Conservation (phyloP, 495 filamentous ascomycete genomes). For the Mytilinidion resinicola region DNA sequence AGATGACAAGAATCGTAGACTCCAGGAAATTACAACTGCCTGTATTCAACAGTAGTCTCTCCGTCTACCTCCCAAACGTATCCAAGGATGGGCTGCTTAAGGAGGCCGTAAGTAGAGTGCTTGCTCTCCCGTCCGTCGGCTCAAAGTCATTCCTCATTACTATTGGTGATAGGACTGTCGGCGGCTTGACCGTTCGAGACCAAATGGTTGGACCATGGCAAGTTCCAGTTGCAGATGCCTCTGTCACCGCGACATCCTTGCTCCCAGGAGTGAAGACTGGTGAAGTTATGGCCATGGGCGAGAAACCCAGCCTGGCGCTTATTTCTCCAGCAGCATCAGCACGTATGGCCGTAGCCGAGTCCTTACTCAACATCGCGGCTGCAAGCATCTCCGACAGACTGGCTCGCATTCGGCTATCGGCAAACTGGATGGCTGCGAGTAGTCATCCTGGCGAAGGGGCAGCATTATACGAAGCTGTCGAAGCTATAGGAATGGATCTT, state of each 20-base stretch:
- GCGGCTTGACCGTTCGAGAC: constrained; percentile 79
- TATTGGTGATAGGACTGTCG: constrained; percentile 87
- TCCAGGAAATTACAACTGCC: constrained; percentile 64
- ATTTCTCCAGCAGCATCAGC: constrained; percentile 92
- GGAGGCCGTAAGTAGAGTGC: constrained; percentile 72
- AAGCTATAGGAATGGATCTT: constrained; percentile 86
- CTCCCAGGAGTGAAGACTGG: constrained; percentile 66
- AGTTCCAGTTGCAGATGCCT: constrained; percentile 87
- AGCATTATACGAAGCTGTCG: constrained; percentile 87
- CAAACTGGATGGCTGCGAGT: constrained; percentile 98
- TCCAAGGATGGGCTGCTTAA: constrained; percentile 60
- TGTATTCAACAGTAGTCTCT: constrained; percentile 63
- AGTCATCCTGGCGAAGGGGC: constrained; percentile 92
- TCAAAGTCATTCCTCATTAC: constrained; percentile 97
- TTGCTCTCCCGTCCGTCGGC: constrained; percentile 79
- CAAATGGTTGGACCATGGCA: constrained; percentile 98
- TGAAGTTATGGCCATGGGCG: constrained; percentile 96
- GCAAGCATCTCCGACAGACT: constrained; percentile 74
- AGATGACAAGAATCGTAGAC: constrained; percentile 71
- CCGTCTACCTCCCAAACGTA: constrained; percentile 55
- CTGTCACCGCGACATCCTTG: constrained; percentile 81
- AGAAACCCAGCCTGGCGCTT: constrained; percentile 83
- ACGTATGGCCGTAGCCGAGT: constrained; percentile 93
- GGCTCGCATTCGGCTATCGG: constrained; percentile 74
- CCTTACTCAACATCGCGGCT: constrained; percentile 84